Conservation (phyloP, 2,329 filamentous ascomycete species). For the Xylariaceae sp. region DNA sequence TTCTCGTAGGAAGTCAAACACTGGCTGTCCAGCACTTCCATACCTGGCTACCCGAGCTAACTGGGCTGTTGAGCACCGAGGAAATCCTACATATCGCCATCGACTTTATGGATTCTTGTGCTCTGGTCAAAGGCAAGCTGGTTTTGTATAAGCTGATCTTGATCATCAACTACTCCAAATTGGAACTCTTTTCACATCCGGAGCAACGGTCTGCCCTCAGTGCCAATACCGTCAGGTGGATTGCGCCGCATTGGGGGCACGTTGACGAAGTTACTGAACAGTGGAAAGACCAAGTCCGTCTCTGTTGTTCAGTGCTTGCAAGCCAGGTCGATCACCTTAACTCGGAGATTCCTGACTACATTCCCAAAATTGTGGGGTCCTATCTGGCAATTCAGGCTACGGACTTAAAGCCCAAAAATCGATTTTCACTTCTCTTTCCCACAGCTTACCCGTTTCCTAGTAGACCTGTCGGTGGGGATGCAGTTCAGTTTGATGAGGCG, state of each 20-base stretch:
- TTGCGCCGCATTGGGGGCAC: conserved; percentile 88
- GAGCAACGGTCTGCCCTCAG: conserved; percentile 71
- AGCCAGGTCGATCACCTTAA: conserved; percentile 77
- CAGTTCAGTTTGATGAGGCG: conserved; percentile 70
- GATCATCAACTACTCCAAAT: conserved; percentile 83
- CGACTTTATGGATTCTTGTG: conserved; percentile 90
- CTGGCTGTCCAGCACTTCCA: conserved; percentile 95
- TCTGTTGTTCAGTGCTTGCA: conserved; percentile 89
- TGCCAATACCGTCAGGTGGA: conserved; percentile 82
- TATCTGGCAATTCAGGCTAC: conserved; percentile 70
- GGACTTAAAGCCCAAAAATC: conserved; percentile 50
- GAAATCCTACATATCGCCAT: conserved; percentile 90
- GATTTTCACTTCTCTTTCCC: conserved; percentile 85
- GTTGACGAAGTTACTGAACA: conserved; percentile 70
- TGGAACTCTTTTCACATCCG: conserved; percentile 75
- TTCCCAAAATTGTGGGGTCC: conserved; percentile 86
- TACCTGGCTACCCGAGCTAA: conserved; percentile 91
- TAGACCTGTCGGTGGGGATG: conserved; percentile 57
- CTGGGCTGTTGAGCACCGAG: conserved; percentile 68
- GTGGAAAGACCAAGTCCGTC: conserved; percentile 86
- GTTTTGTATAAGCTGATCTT: conserved; percentile 88
- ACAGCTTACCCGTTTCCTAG: conserved; percentile 83
- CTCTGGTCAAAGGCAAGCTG: conserved; percentile 82
- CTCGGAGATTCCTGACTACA: conserved; percentile 79
- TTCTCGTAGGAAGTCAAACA: conserved; percentile 90